phyloP scores from a whole-genome alignment of 2,329 filamentous ascomycete species.

The Nigrospora osmanthi region DNA sequence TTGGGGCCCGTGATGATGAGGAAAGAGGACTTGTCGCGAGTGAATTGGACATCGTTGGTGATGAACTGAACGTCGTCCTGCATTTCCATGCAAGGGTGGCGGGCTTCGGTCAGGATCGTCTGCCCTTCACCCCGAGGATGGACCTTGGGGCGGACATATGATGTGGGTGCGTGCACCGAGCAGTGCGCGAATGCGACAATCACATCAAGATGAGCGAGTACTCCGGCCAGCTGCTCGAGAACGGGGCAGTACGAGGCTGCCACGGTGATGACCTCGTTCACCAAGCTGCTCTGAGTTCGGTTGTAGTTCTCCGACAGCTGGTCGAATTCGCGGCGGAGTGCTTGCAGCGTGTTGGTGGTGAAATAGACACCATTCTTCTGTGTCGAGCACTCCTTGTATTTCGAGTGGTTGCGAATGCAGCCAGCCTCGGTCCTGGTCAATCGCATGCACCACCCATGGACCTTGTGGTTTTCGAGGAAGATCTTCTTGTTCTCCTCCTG shows the following conservation, averaged over 20 bases:
- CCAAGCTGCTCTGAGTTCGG: conserved; percentile 83
- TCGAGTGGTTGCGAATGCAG: conserved; percentile 84
- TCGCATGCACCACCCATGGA: conserved; percentile 94
- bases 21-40: conserved; percentile 75
- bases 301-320: conserved; percentile 93
- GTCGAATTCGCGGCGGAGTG: conserved; percentile 82
- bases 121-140: conserved; percentile 81
- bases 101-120: conserved; percentile 84
- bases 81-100: conserved; percentile 97
- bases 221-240: conserved; percentile 77
- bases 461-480: conserved; percentile 91
- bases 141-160: conserved; percentile 86
- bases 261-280: conserved; percentile 86
- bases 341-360: conserved; percentile 75
- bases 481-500: conserved; percentile 98
- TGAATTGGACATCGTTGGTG: conserved; percentile 86
- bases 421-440: conserved; percentile 85
- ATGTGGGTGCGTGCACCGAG: conserved; percentile 83
- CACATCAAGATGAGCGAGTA: conserved; percentile 90
- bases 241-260: conserved; percentile 93
- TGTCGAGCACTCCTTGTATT: conserved; percentile 91
- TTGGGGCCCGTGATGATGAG: conserved; percentile 96
- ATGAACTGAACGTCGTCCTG: conserved; percentile 99
- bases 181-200: conserved; percentile 91
- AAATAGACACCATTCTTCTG: conserved; percentile 99